Conservation (phyloP, 2,329 filamentous ascomycete genomes). For the Botrytis elliptica region DNA sequence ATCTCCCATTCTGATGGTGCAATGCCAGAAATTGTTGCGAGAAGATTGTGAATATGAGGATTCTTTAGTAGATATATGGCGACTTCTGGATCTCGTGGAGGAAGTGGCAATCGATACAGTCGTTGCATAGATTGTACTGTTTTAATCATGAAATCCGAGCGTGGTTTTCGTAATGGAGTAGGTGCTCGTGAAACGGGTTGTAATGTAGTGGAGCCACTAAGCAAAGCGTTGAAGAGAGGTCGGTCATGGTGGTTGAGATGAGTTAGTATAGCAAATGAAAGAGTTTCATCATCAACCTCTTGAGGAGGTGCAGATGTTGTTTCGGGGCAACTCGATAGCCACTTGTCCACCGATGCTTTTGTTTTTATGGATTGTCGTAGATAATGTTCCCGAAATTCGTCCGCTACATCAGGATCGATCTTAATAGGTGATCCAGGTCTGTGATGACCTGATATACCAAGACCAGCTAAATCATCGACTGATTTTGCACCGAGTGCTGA, state of each 20-base stretch:
- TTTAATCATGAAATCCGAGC: conserved; percentile 72
- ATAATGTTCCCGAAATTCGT: conserved; percentile 91
- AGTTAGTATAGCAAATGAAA: conserved; percentile 90
- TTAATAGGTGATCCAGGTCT: conserved; percentile 63
- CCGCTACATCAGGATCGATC: conserved; percentile 89
- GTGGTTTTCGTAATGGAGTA: conserved; percentile 63
- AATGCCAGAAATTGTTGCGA: conserved; percentile 84
- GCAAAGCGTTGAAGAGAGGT: conserved; percentile 77
- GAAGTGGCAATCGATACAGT: conserved; percentile 71
- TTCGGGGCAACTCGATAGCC: conserved; percentile 79
- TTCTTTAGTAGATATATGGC: conserved; percentile 85
- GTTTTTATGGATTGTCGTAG: conserved; percentile 90
- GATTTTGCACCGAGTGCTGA: conserved; percentile 60
- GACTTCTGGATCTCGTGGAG: conserved; percentile 81
- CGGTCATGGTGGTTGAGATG: conserved; percentile 74
- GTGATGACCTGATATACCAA: conserved; percentile 53
- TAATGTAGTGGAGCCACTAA: conserved; percentile 58
- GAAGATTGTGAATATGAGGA: conserved; percentile 75
- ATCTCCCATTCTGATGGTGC: conserved; percentile 96
- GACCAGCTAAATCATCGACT: conserved; percentile 53
- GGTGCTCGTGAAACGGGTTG: conserved; percentile 61
- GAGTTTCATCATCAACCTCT: conserved; percentile 90
- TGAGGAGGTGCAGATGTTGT: conserved; percentile 69
- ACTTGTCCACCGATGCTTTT: conserved; percentile 84
- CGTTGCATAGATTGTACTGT: conserved; percentile 78